Conservation (phyloP, 495 filamentous ascomycete genomes). For the Neurospora cerealis region DNA sequence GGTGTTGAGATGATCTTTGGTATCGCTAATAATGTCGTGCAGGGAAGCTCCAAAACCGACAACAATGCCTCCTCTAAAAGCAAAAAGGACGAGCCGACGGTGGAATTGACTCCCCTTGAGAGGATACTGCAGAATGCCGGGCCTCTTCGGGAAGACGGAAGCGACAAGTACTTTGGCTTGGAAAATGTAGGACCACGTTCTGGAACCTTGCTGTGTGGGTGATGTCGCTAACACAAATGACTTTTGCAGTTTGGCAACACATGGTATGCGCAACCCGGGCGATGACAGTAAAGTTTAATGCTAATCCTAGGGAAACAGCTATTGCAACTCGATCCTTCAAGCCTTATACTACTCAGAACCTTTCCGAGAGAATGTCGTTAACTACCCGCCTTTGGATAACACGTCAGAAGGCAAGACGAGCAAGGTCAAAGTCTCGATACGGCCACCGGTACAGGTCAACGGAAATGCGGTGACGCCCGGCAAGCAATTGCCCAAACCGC, state of each 20-base stretch:
- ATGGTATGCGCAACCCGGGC: constrained; percentile 50
- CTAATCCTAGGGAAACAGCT: constrained; percentile 41
- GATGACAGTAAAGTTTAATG: not conserved
- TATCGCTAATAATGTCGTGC: not conserved
- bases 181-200: constrained; percentile 67
- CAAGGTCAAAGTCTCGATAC: constrained; percentile 40
- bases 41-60: constrained; percentile 29
- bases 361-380: constrained; percentile 91
- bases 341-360: constrained; percentile 91
- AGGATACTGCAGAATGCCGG: constrained; percentile 74
- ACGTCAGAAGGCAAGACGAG: constrained; percentile 33
- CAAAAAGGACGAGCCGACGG: constrained; percentile 65
- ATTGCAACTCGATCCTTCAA: constrained; percentile 96
- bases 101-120: constrained; percentile 68
- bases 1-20: not conserved
- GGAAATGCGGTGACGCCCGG: constrained; percentile 38
- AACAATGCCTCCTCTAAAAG: constrained; percentile 28
- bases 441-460: constrained; percentile 33
- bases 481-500: constrained; percentile 10
- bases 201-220: constrained; percentile 1
- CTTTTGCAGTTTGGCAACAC: constrained; percentile 80
- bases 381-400: constrained; percentile 58
- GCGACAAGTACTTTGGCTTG: constrained; percentile 96
- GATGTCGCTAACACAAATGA: constrained; percentile 12
- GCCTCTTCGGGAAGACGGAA: constrained; percentile 72